Conservation (phyloP, 2,329 filamentous ascomycete genomes). For the Blastomyces parvus region DNA sequence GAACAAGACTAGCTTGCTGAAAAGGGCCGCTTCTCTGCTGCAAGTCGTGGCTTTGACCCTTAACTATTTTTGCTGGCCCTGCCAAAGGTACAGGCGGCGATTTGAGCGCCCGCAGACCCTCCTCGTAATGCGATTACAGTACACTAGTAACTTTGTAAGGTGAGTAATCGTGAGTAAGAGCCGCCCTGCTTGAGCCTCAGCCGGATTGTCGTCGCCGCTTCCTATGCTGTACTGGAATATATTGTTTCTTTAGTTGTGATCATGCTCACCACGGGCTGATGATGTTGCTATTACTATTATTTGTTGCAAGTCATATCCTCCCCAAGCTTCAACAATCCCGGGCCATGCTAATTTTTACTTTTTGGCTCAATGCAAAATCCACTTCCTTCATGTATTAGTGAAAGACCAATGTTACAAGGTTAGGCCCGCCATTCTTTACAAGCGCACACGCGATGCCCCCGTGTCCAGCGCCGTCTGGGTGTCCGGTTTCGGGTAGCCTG, state of each 20-base stretch:
- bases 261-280: not conserved
- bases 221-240: no score
- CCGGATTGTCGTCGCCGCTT: no score
- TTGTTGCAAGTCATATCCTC: not conserved
- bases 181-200: not conserved
- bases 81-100: no score
- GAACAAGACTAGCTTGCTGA: not conserved
- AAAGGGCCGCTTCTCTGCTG: not conserved
- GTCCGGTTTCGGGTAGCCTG: constrained; percentile 1
- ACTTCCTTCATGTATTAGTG: not conserved
- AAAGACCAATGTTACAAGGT: not conserved
- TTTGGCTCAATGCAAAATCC: not conserved
- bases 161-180: not conserved
- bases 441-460: not conserved
- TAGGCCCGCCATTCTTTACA: not conserved
- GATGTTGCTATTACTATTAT: not conserved
- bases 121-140: not conserved
- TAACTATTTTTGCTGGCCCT: not conserved
- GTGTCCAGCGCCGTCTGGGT: not conserved
- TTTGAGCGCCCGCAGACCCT: not conserved
- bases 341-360: not conserved
- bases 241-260: no score
- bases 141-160: not conserved
- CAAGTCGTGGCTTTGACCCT: not conserved
- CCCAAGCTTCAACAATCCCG: not conserved